These are phyloP conservation scores for Lepidium campestre DNA, from an alignment of 441 rosid species.

Conservation along the genomic window DNA sequence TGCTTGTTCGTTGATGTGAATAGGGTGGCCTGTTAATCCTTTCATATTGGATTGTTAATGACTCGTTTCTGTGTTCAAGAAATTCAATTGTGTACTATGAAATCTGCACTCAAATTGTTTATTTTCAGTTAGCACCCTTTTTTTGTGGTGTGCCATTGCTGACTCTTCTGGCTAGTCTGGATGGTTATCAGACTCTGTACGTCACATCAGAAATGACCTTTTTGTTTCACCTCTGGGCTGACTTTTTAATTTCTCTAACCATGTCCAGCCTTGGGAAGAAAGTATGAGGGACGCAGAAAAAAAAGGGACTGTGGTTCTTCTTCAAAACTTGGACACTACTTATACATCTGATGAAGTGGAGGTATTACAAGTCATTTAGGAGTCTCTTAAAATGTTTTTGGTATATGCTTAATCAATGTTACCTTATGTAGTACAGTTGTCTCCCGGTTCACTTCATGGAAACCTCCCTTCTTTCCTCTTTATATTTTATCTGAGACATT, in stretches of 20 bases:
- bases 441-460: not conserved
- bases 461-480: not conserved
- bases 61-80: not conserved
- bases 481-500: not conserved
- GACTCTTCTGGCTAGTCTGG: slow-evolving; percentile 4
- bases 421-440: not conserved
- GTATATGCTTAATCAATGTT: not conserved
- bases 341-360: slow-evolving; percentile 61
- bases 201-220: not conserved
- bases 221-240: not conserved
- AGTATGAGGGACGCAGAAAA: slow-evolving; percentile 45
- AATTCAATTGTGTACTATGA: not conserved
- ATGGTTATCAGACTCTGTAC: not conserved
- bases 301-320: slow-evolving; percentile 52
- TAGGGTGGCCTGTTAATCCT: not conserved
- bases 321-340: slow-evolving; percentile 71
- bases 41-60: not conserved
- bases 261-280: slow-evolving; percentile 70
- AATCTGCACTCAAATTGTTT: not conserved
- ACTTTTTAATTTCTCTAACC: slow-evolving; percentile 11
- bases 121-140: not conserved
- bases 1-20: slow-evolving; percentile 3
- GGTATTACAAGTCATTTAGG: slow-evolving; percentile 36
- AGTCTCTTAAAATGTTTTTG: not conserved
- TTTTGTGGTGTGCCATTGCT: not conserved